Percentiles rank a stretch among this genome's conserved stretches.
These are phyloP conservation scores for Arthonia radiata DNA, from an alignment of 495 filamentous ascomycete genomes.

Conservation along the genomic window DNA sequence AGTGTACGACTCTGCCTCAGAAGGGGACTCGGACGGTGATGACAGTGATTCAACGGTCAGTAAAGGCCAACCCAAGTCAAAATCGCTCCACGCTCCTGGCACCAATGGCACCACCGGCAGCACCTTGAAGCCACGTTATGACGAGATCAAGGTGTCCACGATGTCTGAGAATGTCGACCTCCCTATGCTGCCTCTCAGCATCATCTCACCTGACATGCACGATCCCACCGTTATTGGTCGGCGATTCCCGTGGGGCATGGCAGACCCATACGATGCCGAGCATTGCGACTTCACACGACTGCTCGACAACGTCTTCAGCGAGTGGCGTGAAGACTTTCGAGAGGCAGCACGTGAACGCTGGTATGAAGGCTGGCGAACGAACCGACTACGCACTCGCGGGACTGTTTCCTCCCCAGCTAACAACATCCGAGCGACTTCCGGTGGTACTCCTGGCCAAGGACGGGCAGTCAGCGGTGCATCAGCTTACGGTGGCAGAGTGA, in stretches of 20 bases:
- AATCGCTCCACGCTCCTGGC: slow-evolving; percentile 3
- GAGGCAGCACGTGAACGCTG: slow-evolving; percentile 80
- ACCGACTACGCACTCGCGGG: slow-evolving; percentile 31
- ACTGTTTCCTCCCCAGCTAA: too few species aligned
- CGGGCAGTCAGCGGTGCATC: too few species aligned
- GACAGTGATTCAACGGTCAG: slow-evolving; percentile 4
- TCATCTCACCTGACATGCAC: slow-evolving; percentile 78
- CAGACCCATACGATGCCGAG: slow-evolving; percentile 65
- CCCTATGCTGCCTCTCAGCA: slow-evolving; percentile 56
- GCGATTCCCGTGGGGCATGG: slow-evolving; percentile 89
- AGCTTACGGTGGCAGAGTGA: too few species aligned
- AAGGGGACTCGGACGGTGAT: too few species aligned
- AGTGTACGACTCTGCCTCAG: too few species aligned
- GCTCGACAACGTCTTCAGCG: slow-evolving; percentile 74
- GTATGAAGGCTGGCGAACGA: slow-evolving; percentile 92
- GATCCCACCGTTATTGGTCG: slow-evolving; percentile 45
- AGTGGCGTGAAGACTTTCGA: slow-evolving; percentile 78
- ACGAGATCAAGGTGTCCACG: slow-evolving; percentile 3
- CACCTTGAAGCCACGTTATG: too few species aligned
- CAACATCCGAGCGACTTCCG: too few species aligned
- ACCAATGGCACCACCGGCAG: slow-evolving; percentile 2
- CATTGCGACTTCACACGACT: slow-evolving; percentile 90
- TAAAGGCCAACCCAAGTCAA: slow-evolving; percentile 7
- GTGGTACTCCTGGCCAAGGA: too few species aligned
- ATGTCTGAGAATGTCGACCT: slow-evolving; percentile 8